Percentiles rank a stretch among this genome's conserved stretches.
phyloP scores from a whole-genome alignment of 495 filamentous ascomycete species.

The Aspergillus asperescens region DNA sequence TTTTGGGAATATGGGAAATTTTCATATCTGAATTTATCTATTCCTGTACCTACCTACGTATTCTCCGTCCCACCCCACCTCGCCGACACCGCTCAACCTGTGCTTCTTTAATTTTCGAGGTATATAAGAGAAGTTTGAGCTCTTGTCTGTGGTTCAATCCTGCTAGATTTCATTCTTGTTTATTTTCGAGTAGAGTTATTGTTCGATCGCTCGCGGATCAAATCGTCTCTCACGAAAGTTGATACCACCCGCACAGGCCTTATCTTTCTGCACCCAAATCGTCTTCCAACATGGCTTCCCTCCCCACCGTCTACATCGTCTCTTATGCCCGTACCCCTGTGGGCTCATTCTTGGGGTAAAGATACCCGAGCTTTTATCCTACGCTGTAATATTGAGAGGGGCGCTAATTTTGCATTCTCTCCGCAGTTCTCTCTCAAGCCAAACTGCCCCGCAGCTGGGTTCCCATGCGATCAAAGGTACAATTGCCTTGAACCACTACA shows the following conservation, averaged over 20 bases:
- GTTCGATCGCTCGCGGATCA: not conserved
- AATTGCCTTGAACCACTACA: slow-evolving; percentile 9
- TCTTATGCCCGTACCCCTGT: slow-evolving; percentile 85
- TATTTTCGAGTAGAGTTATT: not conserved
- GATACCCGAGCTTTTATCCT: slow-evolving; percentile 13
- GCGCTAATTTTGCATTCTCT: slow-evolving; percentile 11
- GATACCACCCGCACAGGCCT: not conserved
- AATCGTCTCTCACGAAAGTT: not conserved
- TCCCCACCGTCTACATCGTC: slow-evolving; percentile 91
- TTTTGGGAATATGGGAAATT: not conserved
- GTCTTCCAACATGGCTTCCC: slow-evolving; percentile 47
- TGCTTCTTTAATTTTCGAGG: not conserved
- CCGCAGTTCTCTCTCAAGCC: slow-evolving; percentile 72
- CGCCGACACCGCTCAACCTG: slow-evolving; percentile 10
- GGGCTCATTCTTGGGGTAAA: slow-evolving; percentile 88
- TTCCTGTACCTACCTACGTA: not conserved
- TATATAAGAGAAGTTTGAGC: slow-evolving; percentile 3
- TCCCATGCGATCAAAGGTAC: slow-evolving; percentile 87
- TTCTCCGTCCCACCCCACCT: slow-evolving; percentile 9
- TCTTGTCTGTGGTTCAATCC: not conserved
- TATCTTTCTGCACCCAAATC: not conserved
- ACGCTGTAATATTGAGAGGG: not conserved
- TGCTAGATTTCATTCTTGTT: not conserved
- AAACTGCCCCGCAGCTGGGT: slow-evolving; percentile 81
- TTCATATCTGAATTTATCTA: slow-evolving; percentile 4